Conservation (phyloP, 305 asterid species). For the Fraxinus xanthoxyloides region DNA sequence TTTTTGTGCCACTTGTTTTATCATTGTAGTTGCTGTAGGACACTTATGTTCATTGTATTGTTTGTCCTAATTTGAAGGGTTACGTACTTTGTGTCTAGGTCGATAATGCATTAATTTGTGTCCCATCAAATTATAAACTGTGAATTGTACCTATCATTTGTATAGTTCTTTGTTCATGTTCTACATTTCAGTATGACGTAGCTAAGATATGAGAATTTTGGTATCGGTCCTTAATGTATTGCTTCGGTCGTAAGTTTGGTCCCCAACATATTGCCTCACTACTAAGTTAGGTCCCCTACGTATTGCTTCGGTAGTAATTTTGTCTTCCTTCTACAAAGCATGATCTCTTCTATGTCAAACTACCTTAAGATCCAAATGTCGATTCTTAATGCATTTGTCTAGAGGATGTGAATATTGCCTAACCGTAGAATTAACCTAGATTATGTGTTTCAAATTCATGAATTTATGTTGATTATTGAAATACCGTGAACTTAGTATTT, state of each 20-base stretch:
- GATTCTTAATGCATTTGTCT: neutral
- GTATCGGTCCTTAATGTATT: neutral
- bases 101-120: neutral
- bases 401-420: neutral
- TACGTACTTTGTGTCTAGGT: neutral
- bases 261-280: neutral
- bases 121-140: neutral
- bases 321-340: constrained; percentile 22
- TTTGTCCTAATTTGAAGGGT: neutral
- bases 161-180: neutral
- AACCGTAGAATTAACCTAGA: neutral
- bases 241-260: neutral
- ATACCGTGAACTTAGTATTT: neutral
- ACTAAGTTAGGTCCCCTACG: neutral
- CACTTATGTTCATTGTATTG: neutral
- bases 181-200: neutral
- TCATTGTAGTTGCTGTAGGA: constrained; percentile 7
- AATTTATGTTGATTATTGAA: neutral
- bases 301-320: neutral
- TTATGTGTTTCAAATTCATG: neutral
- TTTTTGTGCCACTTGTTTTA: neutral
- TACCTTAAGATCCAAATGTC: neutral
- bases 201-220: neutral
- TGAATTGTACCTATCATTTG: neutral
- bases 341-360: neutral